Evolutionary conservation across 345 rosid species (phyloP), one percentile per base, ranked within the genome.

Genomic region (Aquilaria sinensis): DNA sequence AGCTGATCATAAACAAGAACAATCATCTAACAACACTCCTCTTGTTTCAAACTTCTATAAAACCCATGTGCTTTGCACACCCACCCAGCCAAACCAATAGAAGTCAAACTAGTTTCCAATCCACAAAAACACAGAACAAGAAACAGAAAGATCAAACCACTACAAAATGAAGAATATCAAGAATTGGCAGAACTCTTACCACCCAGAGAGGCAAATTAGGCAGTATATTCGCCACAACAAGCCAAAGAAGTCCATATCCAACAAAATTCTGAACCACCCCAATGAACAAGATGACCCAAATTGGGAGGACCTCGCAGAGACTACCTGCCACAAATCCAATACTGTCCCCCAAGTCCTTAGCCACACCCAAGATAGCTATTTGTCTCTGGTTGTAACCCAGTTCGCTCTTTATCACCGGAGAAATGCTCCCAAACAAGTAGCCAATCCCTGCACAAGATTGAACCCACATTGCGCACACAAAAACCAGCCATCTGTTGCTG

Each of bases 381-480:
- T 90, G 85, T 55, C 83, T 73, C 85, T 88, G 96, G 68, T 84
- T 83, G 77, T 90, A 88, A 47, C 86, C 87, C 69, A 85, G 63
- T 49, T 80, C 11, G 63, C 77, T 66, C 63, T 90, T 88, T 60
- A 90, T 86, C 53, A 72, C 88, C 2, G 93, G 97, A 0, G 97
- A 90, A 68, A 87, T 85, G 67, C 95, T 85, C 49, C 97, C 97
- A 71, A 85, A 88, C 71, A 90, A 58, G 77, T 88, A 88, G 9
- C 96, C 93, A 64, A 90, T 74, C 58, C 96, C 91, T 15, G 93
- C 90, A 61, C 84, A 80, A 2, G 89, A 83, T 51, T 85, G 90
- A 31, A 90, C 72, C 96, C 97, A 90, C 81, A 85, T 85, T 66
- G 91, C 80, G 56, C 89, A 77, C n/a, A 88, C 96, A 67, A 85